Percentiles rank a stretch among this genome's conserved stretches.
These are phyloP conservation scores for Yarrowia hollandica DNA, from an alignment of 805 yeast genomes.

Conservation along the genomic window DNA sequence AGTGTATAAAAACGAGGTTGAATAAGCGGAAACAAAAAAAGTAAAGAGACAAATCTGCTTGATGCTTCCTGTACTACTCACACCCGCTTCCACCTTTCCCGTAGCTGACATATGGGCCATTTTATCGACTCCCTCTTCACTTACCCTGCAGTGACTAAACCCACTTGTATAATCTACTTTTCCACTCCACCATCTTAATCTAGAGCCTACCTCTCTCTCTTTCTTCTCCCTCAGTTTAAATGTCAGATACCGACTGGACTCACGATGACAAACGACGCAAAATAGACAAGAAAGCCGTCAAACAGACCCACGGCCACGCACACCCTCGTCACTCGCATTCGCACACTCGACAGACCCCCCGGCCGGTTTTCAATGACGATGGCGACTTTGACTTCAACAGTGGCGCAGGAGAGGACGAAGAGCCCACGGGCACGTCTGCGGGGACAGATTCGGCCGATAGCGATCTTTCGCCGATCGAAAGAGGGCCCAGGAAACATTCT, in stretches of 20 bases:
- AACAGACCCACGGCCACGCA: slow-evolving; percentile 29
- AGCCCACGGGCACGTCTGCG: slow-evolving; percentile 18
- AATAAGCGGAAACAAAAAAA: no score
- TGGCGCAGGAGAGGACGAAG: slow-evolving; percentile 24
- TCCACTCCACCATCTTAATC: no score
- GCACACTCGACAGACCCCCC: slow-evolving; percentile 19
- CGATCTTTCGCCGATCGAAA: slow-evolving; percentile 14
- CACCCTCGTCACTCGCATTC: slow-evolving; percentile 26
- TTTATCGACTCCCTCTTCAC: no score
- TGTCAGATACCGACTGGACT: slow-evolving; percentile 26
- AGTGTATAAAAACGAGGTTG: no score
- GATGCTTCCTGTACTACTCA: no score
- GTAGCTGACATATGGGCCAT: no score
- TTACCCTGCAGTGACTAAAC: slow-evolving; percentile 2
- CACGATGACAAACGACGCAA: slow-evolving; percentile 28
- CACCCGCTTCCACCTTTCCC: no score
- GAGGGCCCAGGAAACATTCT: slow-evolving; percentile 6
- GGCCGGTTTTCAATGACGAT: slow-evolving; percentile 20
- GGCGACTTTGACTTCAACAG: slow-evolving; percentile 27
- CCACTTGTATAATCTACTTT: no score
- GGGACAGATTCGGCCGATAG: slow-evolving; percentile 22
- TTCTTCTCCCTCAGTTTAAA: no score
- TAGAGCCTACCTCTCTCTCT: no score
- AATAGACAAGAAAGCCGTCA: slow-evolving; percentile 5
- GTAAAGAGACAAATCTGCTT: no score